Evolutionary conservation across 225 moss, liverwort and hornwort species (phyloP).

Genomic region (Climacium dendroides): DNA sequence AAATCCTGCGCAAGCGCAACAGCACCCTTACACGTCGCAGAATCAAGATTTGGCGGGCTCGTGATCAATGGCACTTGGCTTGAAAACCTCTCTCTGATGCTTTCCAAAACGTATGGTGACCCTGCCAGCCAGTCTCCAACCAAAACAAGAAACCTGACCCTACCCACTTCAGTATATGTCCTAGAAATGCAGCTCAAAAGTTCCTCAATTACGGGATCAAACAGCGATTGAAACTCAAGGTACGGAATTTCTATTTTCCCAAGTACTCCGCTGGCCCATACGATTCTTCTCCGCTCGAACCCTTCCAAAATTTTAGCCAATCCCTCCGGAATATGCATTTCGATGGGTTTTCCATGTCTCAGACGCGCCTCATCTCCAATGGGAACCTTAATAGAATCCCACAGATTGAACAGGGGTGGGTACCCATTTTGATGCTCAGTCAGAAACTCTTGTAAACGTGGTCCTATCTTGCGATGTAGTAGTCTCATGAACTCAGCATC

Average conservation of each 20-base stretch:
- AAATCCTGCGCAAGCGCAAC: not conserved
- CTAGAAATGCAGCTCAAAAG: not conserved
- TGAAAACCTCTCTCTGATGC: not conserved
- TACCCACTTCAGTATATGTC: not conserved
- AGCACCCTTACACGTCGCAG: rapidly evolving
- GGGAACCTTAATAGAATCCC: not conserved
- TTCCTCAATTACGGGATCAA: not conserved
- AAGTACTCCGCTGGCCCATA: not conserved
- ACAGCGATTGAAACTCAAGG: not conserved
- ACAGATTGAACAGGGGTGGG: rapidly evolving
- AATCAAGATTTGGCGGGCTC: rapidly evolving
- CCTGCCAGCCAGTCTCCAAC: no score
- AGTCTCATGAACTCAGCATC: not conserved
- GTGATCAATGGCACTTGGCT: not conserved
- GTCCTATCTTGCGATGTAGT: not conserved
- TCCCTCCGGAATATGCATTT: rapidly evolving
- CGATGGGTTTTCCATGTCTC: not conserved
- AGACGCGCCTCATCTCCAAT: not conserved
- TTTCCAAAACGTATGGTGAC: not conserved
- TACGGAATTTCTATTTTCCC: not conserved
- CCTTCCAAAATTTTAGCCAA: not conserved
- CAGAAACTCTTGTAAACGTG: not conserved
- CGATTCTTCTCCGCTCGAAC: not conserved
- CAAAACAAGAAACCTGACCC: not conserved
- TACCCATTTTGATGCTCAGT: rapidly evolving